Evolutionary conservation across 768 basidiomycete genomes (phyloP), one percentile per base, ranked within the genome.

Genomic region (Boletus sp.): DNA sequence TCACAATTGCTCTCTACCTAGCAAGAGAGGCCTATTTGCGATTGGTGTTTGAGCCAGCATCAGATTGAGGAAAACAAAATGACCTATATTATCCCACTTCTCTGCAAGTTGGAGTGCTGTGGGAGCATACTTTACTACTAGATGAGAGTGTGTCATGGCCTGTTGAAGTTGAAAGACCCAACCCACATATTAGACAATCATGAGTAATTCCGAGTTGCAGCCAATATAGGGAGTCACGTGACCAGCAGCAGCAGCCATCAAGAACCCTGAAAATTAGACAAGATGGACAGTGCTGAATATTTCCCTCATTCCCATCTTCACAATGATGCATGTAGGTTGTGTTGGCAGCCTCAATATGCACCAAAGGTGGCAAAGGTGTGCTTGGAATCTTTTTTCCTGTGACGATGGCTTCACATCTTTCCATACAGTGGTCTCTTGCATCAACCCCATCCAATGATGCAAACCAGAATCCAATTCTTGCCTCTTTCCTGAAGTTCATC

Each of bases 401-500:
- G 39, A 39, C 33, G 47, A 47, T 44, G 37, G 44, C 3, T 15
- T 28, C 45, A 37, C 33, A 11, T 37, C 15, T 17, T 8, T n/a
- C n/a, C n/a, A n/a, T 55, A 0, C 56, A 98, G 96, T 94, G 63
- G 89, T 99, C 85, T 98, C 61, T 98, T 95, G 60, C 90, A 96
- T 59, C 95, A 98, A 67, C 98, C 98, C 71, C 84, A 93, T 59
- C 92, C 92, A 62, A 90, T 99, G 84, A 84, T 93, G 18, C 84
- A 91, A 54, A 85, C 93, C 1, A 83, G 96, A 53, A 94, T 99
- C 66, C 95, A 98, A 74, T 99, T 33, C 86, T 99, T 41, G 89
- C 96, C 10, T 95, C 94, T 2, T 99, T 98, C 80, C 94, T 95
- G 3, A 98, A 97, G 72, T 85, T 98, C 64, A 97, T 99, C 62